Evolutionary conservation across 176 grass and related monocot species (phyloP).

Genomic region (maize (Zea mays)): DNA sequence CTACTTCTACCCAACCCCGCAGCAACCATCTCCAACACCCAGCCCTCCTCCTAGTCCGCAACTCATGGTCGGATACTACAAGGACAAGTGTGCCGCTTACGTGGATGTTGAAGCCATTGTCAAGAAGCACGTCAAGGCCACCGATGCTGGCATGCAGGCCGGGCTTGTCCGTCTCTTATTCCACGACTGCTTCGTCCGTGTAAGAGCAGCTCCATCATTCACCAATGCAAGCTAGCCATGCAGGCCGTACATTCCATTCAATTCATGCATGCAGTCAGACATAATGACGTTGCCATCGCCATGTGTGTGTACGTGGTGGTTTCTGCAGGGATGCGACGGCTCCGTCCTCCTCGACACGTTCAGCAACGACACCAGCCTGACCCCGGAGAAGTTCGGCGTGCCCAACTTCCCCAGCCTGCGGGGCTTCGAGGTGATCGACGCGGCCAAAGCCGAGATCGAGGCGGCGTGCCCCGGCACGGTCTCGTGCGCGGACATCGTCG

Average conservation of each 20-base stretch:
- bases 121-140: constrained; percentile 1
- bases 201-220: neutral
- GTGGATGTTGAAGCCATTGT: constrained; percentile 30
- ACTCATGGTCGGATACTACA: constrained; percentile 40
- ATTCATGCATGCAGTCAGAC: no score
- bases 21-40: neutral
- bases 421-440: constrained; percentile 48
- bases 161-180: neutral
- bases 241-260: no score
- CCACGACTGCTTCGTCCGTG: neutral
- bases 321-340: neutral
- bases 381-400: constrained; percentile 22
- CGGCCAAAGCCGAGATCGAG: constrained; percentile 33
- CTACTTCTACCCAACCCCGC: neutral
- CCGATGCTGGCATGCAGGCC: neutral
- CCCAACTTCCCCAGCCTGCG: constrained; percentile 40
- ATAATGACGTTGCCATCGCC: no score
- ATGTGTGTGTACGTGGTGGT: neutral
- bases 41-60: neutral
- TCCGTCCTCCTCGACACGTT: neutral
- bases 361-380: neutral
- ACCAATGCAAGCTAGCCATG: neutral
- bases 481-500: constrained; percentile 45
- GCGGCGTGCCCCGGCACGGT: neutral
- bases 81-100: constrained; percentile 11